Base-by-base conservation (phyloP, 2,329 filamentous ascomycete species). In the Chalaropsis thielavioides region DNA sequence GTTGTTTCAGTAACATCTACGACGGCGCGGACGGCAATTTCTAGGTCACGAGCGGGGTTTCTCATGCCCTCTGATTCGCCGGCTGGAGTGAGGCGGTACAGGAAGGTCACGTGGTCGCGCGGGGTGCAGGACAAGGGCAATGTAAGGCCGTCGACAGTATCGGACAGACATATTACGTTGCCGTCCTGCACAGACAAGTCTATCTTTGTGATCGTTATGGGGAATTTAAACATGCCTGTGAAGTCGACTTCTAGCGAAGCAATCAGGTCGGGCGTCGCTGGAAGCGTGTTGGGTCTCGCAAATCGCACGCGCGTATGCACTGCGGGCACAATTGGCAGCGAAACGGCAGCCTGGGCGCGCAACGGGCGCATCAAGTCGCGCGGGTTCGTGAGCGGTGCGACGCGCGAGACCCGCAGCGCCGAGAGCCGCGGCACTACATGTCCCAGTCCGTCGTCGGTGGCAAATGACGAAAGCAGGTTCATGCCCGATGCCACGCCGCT, bases 391-490 rank as follows among this genome's bases (percentile, higher is more conserved):
- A 83, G 79, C 4, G 88, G 89, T 6, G 86, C 83, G 3, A 92
- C 87, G 68, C 87, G 83, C 51, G 86, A 90, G 41, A 92, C 87
- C 60, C 88, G 80, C 67, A 88, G 78, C 4, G 89, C 87, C 10
- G 88, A 90, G 1, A 94, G 78, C 38, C 83, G 82, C 59, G 89
- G 87, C 69, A 80, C 79, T 31, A 83, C 76, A 43, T 85, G 83
- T 17, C 76, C 77, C 19, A 90, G 76, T 31, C 80, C 80, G 24
- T 84, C 82, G 71, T 91, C 88, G 68, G 78, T 78, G 63, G 81
- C 79, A 67, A 92, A 88, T 2, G 89, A 81, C 71, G 89, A 86
- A 15, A 94, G 81, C n/a, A 92, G 77, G 72, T 92, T 94, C 68
- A 89, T 78, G 1, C 87, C 85, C 6, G 85, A 81, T 0, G 89